These are phyloP conservation scores for Backusella liffmaniae DNA, from an alignment of 192 early-diverging fungal species.

Conservation along the genomic window DNA sequence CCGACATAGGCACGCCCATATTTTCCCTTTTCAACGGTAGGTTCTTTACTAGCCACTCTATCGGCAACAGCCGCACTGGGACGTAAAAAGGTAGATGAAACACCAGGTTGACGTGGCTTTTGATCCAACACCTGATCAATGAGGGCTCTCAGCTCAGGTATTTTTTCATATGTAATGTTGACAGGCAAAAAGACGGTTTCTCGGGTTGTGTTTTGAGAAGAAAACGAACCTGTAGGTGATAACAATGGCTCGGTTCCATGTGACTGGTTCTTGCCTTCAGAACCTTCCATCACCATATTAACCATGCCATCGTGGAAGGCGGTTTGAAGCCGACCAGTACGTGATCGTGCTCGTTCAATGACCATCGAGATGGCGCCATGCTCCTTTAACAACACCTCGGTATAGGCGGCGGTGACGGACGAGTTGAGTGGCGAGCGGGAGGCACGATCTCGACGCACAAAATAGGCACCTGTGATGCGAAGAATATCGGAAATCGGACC, in stretches of 20 bases:
- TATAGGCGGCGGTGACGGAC: slow-evolving; percentile 33
- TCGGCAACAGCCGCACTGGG: slow-evolving; percentile 29
- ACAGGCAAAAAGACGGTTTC: slow-evolving; percentile 32
- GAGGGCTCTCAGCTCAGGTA: slow-evolving; percentile 32
- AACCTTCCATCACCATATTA: slow-evolving; percentile 35
- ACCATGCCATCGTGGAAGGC: slow-evolving; percentile 32
- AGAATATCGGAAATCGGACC: slow-evolving; percentile 40
- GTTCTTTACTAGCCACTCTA: slow-evolving; percentile 24
- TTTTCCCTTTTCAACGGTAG: slow-evolving; percentile 19
- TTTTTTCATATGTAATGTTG: slow-evolving; percentile 37
- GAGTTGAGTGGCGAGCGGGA: slow-evolving; percentile 34
- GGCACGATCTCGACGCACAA: slow-evolving; percentile 28
- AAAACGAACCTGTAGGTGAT: slow-evolving; percentile 4
- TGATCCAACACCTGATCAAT: slow-evolving; percentile 43
- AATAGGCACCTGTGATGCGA: slow-evolving; percentile 35
- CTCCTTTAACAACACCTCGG: slow-evolving; percentile 29
- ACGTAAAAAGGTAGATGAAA: slow-evolving; percentile 18
- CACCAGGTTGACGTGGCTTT: slow-evolving; percentile 15
- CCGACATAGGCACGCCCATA: slow-evolving; percentile 33
- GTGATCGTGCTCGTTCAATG: slow-evolving; percentile 36
- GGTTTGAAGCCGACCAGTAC: slow-evolving; percentile 33
- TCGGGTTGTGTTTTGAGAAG: background rate
- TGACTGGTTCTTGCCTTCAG: slow-evolving; percentile 28
- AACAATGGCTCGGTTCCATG: background rate
- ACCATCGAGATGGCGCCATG: slow-evolving; percentile 35